Evolutionary conservation across 805 yeast genomes (phyloP), one percentile per base, ranked within the genome.

Genomic region (Jamesozyma hellenica): DNA sequence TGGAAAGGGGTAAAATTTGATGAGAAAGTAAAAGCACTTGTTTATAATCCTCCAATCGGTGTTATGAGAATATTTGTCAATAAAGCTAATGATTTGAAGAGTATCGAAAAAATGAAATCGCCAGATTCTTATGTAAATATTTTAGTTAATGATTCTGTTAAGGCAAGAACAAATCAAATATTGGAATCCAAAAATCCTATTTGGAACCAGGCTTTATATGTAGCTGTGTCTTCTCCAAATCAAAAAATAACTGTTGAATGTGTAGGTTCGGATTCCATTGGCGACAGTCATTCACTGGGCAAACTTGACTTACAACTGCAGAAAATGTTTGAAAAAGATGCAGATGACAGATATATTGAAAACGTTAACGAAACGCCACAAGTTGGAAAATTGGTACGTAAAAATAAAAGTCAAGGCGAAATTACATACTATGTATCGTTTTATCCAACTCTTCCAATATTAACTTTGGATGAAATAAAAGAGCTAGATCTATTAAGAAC

Each of bases 41-140:
- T 86, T 38, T 88, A 84, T 64, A 74, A 83, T 14, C 82, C 83
- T 42, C 96, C 96, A 33, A 78, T 87, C 56, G 96, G 97, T 55
- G 86, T 82, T 32, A 71, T 86, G 7, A 75, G 96, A 52, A 68
- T 88, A 29, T 66, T 72, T 40, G 61, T 88, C 48, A 74, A 74
- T 46, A 71, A 70, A 42, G 95, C 90, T 33, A 72, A 68, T 42
- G 79, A 74, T 42, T 71, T 88, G 50, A 72, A 83, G 41, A 86
- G 87, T 60, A 68, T 83, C 60, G 95, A 86, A 58, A 79, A 75
- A 42, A 95, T 16, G 14, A 18, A 18, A 6, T 5, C 4, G 3
- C 19, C 15, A 4, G 25, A 87, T 61, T 96, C 97, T 30, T 88
- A 87, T 56, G 74, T 77, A 8, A 75, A 94, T 53, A 64, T 87